Evolutionary conservation across 2,329 filamentous ascomycete species (phyloP), one percentile per base, ranked within the genome.

Genomic region (Neospermospora avenae): DNA sequence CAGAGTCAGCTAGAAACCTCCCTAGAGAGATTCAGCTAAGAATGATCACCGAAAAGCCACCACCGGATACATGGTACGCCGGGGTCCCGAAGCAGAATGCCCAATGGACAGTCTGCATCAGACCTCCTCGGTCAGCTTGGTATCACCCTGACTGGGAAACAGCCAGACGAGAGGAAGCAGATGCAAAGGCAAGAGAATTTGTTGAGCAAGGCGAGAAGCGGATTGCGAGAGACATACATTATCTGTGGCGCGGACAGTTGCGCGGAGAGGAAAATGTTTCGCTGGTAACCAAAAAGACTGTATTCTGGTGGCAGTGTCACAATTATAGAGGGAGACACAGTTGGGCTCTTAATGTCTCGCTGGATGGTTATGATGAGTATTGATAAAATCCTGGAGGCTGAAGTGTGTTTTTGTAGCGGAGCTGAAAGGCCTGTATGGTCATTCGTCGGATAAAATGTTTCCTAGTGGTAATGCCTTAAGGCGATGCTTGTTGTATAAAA

Each of bases 141-240:
- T 37, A 51, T 13, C 48, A 51, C 35, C 48, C 48, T 13, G 48
- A 51, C 48, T 51, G 48, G 48, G 28, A 51, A n/a, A 11, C 48
- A 22, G 31, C 31, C 10, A 37, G 48, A 24, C n/a, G 48, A 13
- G 35, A 51, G 18, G 16, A 51, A 20, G 48, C 48, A 5, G 48
- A 51, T 51, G 31, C 14, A 11, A n/a, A 18, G 4, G 35, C 48
- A n/a, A 18, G 10, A 20, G 14, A 20, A 18, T 10, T 20, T n/a
- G 48, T 51, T 8, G 22, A 34, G 18, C 3, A 35, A 18, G 48
- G 48, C 18, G 18, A 51, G 31, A 5, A 37, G 14, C 2, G 3
- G 16, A 4, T 51, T 5, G 10, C 1, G n/a, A 7, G 13, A 10
- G 48, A 51, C 20, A 37, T 14, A 3, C 1, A 24, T 3, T 7